phyloP scores from a whole-genome alignment of 2,329 filamentous ascomycete species.

The Phialocephala sp. region DNA sequence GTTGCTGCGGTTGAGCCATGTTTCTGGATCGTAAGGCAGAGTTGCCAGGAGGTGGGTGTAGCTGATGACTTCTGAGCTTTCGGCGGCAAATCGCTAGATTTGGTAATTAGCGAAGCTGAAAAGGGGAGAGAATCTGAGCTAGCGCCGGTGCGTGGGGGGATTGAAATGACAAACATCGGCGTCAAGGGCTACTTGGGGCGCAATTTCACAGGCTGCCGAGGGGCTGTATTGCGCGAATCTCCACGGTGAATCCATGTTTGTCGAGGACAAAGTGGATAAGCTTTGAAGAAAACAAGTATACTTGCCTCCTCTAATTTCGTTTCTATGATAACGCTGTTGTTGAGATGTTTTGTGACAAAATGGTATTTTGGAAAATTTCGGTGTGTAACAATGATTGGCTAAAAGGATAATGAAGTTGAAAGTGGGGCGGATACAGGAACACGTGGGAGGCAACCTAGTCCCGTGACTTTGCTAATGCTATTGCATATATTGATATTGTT shows the following conservation, averaged over 20 bases:
- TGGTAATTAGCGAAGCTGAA: constrained; percentile 24
- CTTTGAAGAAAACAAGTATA: too few species aligned
- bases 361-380: background rate
- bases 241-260: constrained; percentile 35
- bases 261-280: background rate
- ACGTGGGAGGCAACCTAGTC: background rate
- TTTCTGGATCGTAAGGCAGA: constrained; percentile 39
- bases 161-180: constrained; percentile 30
- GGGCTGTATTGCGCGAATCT: constrained; percentile 29
- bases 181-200: constrained; percentile 29
- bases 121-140: constrained; percentile 12
- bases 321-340: background rate
- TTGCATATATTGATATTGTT: too few species aligned
- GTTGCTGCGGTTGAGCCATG: constrained; percentile 37
- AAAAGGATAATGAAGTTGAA: background rate
- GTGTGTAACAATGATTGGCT: background rate
- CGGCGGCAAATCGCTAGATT: constrained; percentile 31
- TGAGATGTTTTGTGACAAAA: background rate
- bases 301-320: too few species aligned
- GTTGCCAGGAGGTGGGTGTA: constrained; percentile 32
- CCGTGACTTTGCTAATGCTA: too few species aligned
- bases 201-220: constrained; percentile 37
- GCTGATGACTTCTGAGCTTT: constrained; percentile 29
- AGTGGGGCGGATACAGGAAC: background rate
- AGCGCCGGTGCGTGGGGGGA: constrained; percentile 11